Base-by-base conservation (phyloP, 2,329 filamentous ascomycete genomes). In the Colletotrichum karsti region DNA sequence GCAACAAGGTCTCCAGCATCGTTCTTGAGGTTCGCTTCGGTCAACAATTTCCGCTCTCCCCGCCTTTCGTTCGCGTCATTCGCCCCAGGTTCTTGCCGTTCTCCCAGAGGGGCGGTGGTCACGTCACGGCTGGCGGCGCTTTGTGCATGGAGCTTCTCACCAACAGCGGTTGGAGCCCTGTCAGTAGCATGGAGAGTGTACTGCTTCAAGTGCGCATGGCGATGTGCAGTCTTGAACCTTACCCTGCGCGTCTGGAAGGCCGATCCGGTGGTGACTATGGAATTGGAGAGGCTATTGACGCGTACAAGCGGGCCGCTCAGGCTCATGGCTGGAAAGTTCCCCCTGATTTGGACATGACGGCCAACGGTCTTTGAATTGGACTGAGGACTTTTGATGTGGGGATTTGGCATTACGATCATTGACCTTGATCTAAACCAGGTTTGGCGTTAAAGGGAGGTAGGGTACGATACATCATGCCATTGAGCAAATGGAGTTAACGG, bases 111-210 rank as follows among this genome's bases (percentile, higher is more conserved):
- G 95, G 94, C 20, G 95, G 95, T 24, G 94, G 94, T 0, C 93
- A 97, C 76, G 91, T 98, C 67, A 97, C 95, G 0, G 82, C 85
- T 2, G 95, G 95, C 24, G 95, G 95, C 2, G 93, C 94, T 1
- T 88, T 98, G 80, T 90, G 88, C 77, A 95, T 97, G 89, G 91
- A 96, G 78, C 84, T 96, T 5, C 84, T 97, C 69, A 97, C 94
- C 1, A 94, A 91, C 77, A 88, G 89, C 7, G 95, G 94, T 26
- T 98, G 95, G 95, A 90, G 86, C 22, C 90, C 92, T 0, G 90
- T 87, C 1, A 88, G 86, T 56, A 90, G 88, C 18, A 90, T 97
- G 71, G 94, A 97, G 76, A 91, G 89, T 57, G 90, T 97, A 3
- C 81, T 98, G 13, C 77, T 97, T 26, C 93, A 97, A 77, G 90